Percentiles rank a stretch among this genome's conserved stretches.
Evolutionary conservation across 306 rosid species (phyloP).

Genomic region (Casuarina equisetifolia): DNA sequence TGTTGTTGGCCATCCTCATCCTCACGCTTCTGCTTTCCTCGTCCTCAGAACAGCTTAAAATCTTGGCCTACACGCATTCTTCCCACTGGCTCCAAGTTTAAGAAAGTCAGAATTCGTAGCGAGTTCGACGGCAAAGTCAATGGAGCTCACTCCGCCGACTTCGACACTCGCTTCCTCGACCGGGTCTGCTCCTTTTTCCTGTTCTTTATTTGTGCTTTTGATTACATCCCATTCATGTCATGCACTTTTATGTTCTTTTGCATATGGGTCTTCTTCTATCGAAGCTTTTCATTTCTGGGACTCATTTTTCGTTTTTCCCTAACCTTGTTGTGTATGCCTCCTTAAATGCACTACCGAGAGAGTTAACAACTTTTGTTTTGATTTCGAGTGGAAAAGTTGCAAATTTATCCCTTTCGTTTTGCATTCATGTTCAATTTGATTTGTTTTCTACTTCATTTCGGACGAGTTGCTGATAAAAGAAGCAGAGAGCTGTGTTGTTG

Average conservation of each 20-base stretch:
- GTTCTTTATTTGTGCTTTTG: not conserved
- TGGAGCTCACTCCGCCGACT: conserved; percentile 72
- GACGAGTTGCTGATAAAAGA: not conserved
- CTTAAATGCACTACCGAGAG: not conserved
- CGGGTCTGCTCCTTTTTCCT: conserved; percentile 43
- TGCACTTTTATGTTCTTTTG: not conserved
- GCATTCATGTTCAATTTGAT: not conserved
- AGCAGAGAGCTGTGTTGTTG: not conserved
- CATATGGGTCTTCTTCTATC: not conserved
- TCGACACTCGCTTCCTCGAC: conserved; percentile 75
- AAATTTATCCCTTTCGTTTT: not conserved
- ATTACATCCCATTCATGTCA: not conserved
- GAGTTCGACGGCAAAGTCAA: conserved; percentile 70
- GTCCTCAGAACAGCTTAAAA: conserved; percentile 23
- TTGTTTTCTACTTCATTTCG: not conserved
- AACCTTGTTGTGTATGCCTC: not conserved
- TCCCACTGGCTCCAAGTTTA: conserved; percentile 30
- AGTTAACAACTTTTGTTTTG: not conserved
- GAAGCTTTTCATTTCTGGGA: not conserved
- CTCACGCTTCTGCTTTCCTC: conserved; percentile 27
- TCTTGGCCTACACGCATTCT: conserved; percentile 26
- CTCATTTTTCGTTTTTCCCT: not conserved
- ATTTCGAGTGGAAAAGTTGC: not conserved
- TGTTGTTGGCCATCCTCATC: not conserved
- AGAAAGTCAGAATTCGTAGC: conserved; percentile 49